phyloP scores from a whole-genome alignment of 1,139 yeast species.

The Sugiyamaella grinbergsii region DNA sequence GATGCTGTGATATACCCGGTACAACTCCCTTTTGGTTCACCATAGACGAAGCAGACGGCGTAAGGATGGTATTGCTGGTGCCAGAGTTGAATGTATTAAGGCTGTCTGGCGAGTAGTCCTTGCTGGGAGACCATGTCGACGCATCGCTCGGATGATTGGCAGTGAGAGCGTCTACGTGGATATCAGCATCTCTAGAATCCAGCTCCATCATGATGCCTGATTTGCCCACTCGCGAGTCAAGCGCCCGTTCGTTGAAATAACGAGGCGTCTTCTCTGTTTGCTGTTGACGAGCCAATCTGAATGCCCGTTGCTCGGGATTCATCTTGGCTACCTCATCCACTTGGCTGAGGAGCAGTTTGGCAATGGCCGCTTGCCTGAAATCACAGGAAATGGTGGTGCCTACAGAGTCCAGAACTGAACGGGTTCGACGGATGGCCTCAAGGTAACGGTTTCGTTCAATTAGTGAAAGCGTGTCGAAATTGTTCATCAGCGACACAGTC shows the following conservation, averaged over 20 bases:
- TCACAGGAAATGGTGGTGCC: constrained; percentile 23
- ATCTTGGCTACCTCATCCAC: constrained; percentile 28
- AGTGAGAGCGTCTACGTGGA: constrained; percentile 24
- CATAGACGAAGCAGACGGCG: constrained; percentile 1
- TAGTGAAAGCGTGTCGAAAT: constrained; percentile 26
- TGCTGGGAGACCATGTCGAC: constrained; percentile 18
- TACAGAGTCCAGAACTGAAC: constrained; percentile 24
- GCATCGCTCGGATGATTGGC: constrained; percentile 13
- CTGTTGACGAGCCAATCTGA: constrained; percentile 11
- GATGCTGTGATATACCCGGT: not conserved
- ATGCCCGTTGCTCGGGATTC: constrained; percentile 30
- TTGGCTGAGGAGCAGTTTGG: constrained; percentile 25
- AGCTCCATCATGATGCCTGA: constrained; percentile 27
- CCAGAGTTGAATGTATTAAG: constrained; percentile 21
- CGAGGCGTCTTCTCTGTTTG: not conserved
- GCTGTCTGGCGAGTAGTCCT: constrained; percentile 27
- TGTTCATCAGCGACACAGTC: constrained; percentile 31
- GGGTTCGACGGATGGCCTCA: constrained; percentile 20
- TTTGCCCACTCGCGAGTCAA: not conserved
- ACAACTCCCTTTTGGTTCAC: constrained; percentile 4
- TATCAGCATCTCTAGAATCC: constrained; percentile 29
- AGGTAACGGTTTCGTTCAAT: constrained; percentile 23
- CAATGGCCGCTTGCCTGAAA: constrained; percentile 23
- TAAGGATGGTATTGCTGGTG: constrained; percentile 4
- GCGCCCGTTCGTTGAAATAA: not conserved